Conservation (phyloP, 768 basidiomycete genomes). For the Suillus ampliporus region DNA sequence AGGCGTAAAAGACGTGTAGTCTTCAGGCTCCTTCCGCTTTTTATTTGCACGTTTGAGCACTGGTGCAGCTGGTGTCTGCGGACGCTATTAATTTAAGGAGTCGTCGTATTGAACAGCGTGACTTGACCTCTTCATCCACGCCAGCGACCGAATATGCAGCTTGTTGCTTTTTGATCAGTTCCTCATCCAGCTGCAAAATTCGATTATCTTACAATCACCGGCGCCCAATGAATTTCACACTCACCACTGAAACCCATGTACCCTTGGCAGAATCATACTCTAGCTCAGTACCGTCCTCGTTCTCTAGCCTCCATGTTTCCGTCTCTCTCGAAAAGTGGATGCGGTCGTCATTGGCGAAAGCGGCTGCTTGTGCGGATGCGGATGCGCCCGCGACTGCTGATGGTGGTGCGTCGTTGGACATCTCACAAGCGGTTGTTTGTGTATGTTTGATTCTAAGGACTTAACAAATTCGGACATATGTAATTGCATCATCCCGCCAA, state of each 20-base stretch:
- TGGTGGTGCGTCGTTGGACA: conserved; percentile 48
- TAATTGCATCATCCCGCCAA: too few species aligned
- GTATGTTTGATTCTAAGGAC: conserved; percentile 42
- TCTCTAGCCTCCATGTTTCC: conserved; percentile 87
- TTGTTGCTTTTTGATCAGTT: conserved; percentile 87
- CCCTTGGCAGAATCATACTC: conserved; percentile 84
- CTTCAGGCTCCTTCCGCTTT: conserved; percentile 77
- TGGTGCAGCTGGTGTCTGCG: conserved; percentile 85
- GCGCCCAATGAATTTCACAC: conserved; percentile 32
- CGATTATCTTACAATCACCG: conserved; percentile 3
- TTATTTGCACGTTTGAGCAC: conserved; percentile 80
- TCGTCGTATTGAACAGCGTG: conserved; percentile 18
- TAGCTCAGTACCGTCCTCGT: conserved; percentile 87
- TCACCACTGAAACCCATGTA: conserved; percentile 84
- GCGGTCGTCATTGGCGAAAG: conserved; percentile 81
- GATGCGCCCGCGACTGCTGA: conserved; percentile 58
- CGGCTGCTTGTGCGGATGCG: conserved; percentile 60
- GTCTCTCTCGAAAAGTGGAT: conserved; percentile 79
- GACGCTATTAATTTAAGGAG: conserved; percentile 26
- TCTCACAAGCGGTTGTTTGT: conserved; percentile 38
- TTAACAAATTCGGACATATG: not conserved
- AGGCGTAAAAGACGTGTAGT: conserved; percentile 65
- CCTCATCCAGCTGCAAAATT: conserved; percentile 76
- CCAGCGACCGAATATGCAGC: conserved; percentile 92
- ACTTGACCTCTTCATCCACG: conserved; percentile 89